phyloP scores from a whole-genome alignment of 1,139 yeast species.

The Kurtzmaniella quercitrusa region DNA sequence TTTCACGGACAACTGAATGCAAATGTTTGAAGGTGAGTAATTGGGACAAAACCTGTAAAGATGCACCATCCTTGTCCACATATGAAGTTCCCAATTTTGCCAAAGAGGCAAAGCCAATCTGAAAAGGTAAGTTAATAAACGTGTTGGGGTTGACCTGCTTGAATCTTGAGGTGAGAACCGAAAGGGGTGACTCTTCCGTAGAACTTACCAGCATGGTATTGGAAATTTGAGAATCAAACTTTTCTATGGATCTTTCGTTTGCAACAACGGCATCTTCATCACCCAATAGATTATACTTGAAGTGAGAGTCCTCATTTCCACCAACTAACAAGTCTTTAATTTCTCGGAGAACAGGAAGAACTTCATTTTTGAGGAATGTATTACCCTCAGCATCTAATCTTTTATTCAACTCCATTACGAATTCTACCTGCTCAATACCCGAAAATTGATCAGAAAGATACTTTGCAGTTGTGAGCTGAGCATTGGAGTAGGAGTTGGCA shows the following conservation, averaged over 20 bases:
- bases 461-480: slow-evolving; percentile 59
- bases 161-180: slow-evolving; percentile 1
- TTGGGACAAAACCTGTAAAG: slow-evolving; percentile 78
- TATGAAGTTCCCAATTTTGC: slow-evolving; percentile 69
- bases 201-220: not conserved
- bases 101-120: slow-evolving; percentile 78
- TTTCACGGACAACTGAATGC: slow-evolving; percentile 87
- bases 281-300: slow-evolving; percentile 60
- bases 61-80: slow-evolving; percentile 71
- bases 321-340: slow-evolving; percentile 46
- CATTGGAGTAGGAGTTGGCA: slow-evolving; percentile 67
- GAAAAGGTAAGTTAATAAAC: slow-evolving; percentile 75
- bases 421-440: slow-evolving; percentile 75
- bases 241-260: slow-evolving; percentile 38
- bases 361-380: slow-evolving; percentile 44
- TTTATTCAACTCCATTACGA: slow-evolving; percentile 57
- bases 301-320: slow-evolving; percentile 20
- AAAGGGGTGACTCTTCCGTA: not conserved
- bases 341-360: slow-evolving; percentile 61
- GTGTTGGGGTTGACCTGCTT: slow-evolving; percentile 22
- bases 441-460: slow-evolving; percentile 58
- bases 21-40: slow-evolving; percentile 76
- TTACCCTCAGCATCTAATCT: slow-evolving; percentile 50
- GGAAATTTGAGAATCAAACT: slow-evolving; percentile 25
- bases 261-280: slow-evolving; percentile 38